Evolutionary conservation across 2,329 filamentous ascomycete species (phyloP), one percentile per base, ranked within the genome.

Genomic region (Rutstroemia sp.): DNA sequence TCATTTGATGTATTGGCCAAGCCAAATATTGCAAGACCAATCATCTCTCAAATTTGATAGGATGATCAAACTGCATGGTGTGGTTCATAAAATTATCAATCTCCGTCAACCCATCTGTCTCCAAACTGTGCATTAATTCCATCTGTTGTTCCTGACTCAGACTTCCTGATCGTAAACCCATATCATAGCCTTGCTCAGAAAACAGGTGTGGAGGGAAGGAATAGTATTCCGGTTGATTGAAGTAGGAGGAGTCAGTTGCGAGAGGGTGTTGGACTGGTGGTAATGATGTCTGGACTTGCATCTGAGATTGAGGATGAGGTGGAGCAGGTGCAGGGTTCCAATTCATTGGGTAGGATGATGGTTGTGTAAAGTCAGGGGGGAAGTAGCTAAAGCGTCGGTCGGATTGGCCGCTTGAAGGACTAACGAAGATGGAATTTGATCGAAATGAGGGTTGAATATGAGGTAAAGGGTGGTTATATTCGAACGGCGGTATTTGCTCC

Each of bases 141-240:
- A 86, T 73, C 71, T 94, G 90, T 71, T 95, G 89, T 66, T 90
- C 82, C 61, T 91, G 86, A 58, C 85, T 92, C 34, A 95, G 75
- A 58, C 79, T 88, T 62, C 84, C 90, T 65, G 82, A 83, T 58
- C 67, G 80, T 79, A 68, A 70, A 61, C 73, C 65, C 66, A 76
- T 70, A 59, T 73, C 68, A 30, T 72, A 73, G 56, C 73, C 74
- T 10, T 73, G 71, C 47, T 76, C 73, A 45, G 74, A 72, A 61
- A 62, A 69, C 44, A 66, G 44, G 51, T 62, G 64, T n/a, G 62
- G 58, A 2, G 61, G 61, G 54, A 70, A 70, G 25, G 56, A 61
- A 49, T 63, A 67, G 1, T 64, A 60, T n/a, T 61, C 59, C 19
- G 63, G 56, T 49, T 69, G 64, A 54, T 65, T 66, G 39, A 68